phyloP scores from a whole-genome alignment of 805 yeast species.

The Wickerhamomyces chambardii region DNA sequence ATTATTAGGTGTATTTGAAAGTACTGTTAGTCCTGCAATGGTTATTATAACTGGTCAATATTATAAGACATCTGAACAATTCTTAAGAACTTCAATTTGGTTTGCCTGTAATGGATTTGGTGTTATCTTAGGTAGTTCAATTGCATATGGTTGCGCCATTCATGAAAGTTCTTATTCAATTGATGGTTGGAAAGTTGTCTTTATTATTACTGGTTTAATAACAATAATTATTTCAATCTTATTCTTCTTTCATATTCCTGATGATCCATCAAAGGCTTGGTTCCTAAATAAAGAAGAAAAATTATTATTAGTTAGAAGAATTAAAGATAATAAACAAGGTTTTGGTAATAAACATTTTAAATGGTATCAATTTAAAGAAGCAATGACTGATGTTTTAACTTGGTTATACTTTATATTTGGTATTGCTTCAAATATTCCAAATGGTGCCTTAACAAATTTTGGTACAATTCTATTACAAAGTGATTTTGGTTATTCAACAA shows the following conservation, averaged over 20 bases:
- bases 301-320: constrained; percentile 28
- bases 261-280: constrained; percentile 32
- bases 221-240: constrained; percentile 36
- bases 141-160: constrained; percentile 34
- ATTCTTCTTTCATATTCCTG: constrained; percentile 33
- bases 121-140: constrained; percentile 33
- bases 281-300: constrained; percentile 28
- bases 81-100: constrained; percentile 30
- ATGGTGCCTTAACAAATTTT: constrained; percentile 37
- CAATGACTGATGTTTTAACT: constrained; percentile 28
- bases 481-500: constrained; percentile 13
- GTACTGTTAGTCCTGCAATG: constrained; percentile 34
- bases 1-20: constrained; percentile 32
- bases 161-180: constrained; percentile 23
- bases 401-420: constrained; percentile 26
- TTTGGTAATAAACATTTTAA: constrained; percentile 36
- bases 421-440: constrained; percentile 23
- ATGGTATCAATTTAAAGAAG: constrained; percentile 33
- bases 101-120: constrained; percentile 34
- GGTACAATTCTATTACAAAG: constrained; percentile 22
- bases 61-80: constrained; percentile 30
- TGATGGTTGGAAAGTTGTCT: constrained; percentile 39
- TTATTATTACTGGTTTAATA: constrained; percentile 40
- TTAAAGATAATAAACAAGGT: constrained; percentile 35
- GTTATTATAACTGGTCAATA: constrained; percentile 37